Evolutionary conservation across 2,329 filamentous ascomycete genomes (phyloP).

Genomic region (Fonsecaea multimorphosa): DNA sequence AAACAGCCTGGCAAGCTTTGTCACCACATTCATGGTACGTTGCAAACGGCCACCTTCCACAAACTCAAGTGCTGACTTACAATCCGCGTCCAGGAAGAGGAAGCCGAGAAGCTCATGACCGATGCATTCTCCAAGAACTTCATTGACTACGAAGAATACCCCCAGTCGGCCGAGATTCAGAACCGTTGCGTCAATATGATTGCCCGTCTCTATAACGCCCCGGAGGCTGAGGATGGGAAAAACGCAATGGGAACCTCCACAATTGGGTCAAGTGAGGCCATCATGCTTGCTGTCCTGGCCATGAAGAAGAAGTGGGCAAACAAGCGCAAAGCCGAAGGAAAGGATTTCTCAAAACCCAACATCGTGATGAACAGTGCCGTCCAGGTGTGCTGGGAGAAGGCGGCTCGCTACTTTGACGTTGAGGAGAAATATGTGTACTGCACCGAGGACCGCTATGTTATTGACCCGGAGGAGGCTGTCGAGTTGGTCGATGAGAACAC

Average conservation of each 20-base stretch:
- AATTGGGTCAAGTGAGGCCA: conserved; percentile 81
- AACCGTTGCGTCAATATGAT: conserved; percentile 94
- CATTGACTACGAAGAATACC: conserved; percentile 86
- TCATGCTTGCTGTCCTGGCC: conserved; percentile 66
- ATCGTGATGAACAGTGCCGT: conserved; percentile 96
- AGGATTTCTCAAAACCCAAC: conserved; percentile 81
- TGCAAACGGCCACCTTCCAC: neutral
- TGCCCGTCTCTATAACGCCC: conserved; percentile 83
- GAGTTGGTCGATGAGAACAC: conserved; percentile 71
- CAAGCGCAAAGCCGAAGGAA: conserved; percentile 79
- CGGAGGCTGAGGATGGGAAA: conserved; percentile 59
- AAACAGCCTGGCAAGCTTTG: conserved; percentile 81
- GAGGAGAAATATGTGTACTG: conserved; percentile 81
- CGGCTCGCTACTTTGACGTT: conserved; percentile 85
- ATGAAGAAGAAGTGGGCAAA: conserved; percentile 98
- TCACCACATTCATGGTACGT: conserved; percentile 91
- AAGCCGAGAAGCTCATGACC: conserved; percentile 93
- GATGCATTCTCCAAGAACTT: conserved; percentile 95
- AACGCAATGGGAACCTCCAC: conserved; percentile 84
- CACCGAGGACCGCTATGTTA: conserved; percentile 66
- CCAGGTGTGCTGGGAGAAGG: conserved; percentile 97
- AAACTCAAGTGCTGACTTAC: conserved; percentile 4
- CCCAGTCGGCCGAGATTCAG: conserved; percentile 81
- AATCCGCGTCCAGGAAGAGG: conserved; percentile 70
- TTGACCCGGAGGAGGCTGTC: conserved; percentile 67